These are phyloP conservation scores for Pilobolus umbonatus DNA, from an alignment of 192 early-diverging fungal genomes.

Conservation along the genomic window DNA sequence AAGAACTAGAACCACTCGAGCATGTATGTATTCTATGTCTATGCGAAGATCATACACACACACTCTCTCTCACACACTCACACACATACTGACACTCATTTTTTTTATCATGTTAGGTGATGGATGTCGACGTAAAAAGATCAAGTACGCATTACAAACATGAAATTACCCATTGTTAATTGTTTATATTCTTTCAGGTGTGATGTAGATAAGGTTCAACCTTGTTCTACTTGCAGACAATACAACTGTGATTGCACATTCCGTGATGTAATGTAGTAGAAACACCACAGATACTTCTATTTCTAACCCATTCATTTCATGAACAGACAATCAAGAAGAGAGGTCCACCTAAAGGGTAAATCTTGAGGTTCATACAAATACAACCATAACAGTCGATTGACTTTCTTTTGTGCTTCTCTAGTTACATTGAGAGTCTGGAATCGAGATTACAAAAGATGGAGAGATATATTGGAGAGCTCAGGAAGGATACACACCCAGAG, in stretches of 20 bases:
- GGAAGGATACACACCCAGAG: not conserved
- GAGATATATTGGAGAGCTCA: not conserved
- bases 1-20: no score
- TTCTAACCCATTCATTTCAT: not conserved
- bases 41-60: no score
- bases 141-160: conserved; percentile 16
- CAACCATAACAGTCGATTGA: not conserved
- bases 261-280: conserved; percentile 15
- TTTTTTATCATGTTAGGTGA: no score
- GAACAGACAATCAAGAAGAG: conserved; percentile 22
- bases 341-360: conserved; percentile 35
- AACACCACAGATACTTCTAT: not conserved
- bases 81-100: no score
- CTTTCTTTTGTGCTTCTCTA: not conserved
- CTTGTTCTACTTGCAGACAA: conserved; percentile 31
- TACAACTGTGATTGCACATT: conserved; percentile 33
- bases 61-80: no score
- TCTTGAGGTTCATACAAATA: not conserved
- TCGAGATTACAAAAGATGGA: conserved; percentile 29
- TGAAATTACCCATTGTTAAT: not conserved
- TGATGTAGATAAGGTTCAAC: conserved; percentile 23
- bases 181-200: conserved; percentile 19
- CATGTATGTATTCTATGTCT: no score
- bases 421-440: conserved; percentile 33
- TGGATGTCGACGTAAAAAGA: conserved; percentile 33